Evolutionary conservation across 2,329 filamentous ascomycete species (phyloP), one percentile per base, ranked within the genome.

Genomic region (Microdochium trichocladiopsis): DNA sequence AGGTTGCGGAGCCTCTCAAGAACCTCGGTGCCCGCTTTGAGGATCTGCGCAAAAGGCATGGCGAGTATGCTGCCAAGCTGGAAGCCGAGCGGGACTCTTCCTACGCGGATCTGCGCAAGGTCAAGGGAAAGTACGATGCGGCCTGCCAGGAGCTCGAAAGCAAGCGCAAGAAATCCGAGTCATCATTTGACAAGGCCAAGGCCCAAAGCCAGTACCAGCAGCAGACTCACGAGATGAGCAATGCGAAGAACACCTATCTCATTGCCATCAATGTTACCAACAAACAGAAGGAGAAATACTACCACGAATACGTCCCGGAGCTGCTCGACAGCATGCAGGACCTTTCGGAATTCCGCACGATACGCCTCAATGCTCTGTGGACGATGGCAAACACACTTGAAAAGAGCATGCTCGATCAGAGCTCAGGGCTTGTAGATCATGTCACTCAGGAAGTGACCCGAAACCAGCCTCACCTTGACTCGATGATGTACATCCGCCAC

Each of bases 231-330:
- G 94, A 99, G 61, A 97, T 97, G 94, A 89, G 94, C 71, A 99
- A 99, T 66, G 81, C 87, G 68, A 99, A 99, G 77, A 99, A 99
- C 68, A 91, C 88, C n/a, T 99, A 99, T 66, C 75, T 99, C 55
- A 96, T 99, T 63, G 82, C 84, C 55, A 96, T 99, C 73, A 95
- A 95, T 66, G 90, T 97, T 53, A 95, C 92, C 31, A 99, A 99
- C 72, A 95, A 94, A 73, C 86, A 96, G 64, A 99, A 97, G 74
- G 91, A 96, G 66, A 90, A 87, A 65, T 97, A 97, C 74, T 99
- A 96, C 65, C 87, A 97, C 66, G 91, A 96, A 69, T 97, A 97
- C 68, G 80, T 99, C 21, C 94, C 94, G 9, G 94, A 97, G 65
- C 73, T 97, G 53, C 79, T 99, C 66, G 90, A 97, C 71, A 92